Base-by-base conservation (phyloP, 2,329 filamentous ascomycete species). In the Fusarium equiseti region DNA sequence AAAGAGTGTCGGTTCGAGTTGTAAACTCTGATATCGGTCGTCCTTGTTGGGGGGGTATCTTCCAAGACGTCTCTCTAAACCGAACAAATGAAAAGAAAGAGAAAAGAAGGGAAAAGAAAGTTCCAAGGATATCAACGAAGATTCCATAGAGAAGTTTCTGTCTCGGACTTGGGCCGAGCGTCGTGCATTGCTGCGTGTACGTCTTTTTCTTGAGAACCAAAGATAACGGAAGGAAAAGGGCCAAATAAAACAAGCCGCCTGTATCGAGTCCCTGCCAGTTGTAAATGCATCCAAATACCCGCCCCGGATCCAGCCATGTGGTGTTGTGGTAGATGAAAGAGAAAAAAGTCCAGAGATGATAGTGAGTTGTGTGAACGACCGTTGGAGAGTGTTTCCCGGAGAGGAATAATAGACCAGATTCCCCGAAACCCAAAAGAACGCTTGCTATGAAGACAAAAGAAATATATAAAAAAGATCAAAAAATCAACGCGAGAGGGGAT, bases 141-240 rank as follows among this genome's bases (percentile, higher is more conserved):
- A 81, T 83, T 81, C 78, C 77, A 78, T 77, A 79, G 77, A 77
- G 79, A 77, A 77, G 78, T 81, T 82, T 78, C 79, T 80, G 82
- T 83, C 83, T 85, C 83, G 83, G 81, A 77, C 81, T 81, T 72
- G 75, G 43, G 81, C 83, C 84, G 82, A 84, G 81, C 79, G 77
- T 80, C 80, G 82, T 87, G 87, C 87, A 89, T 89, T 88, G 87
- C 87, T 89, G 87, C 87, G 83, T 86, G 77, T 85, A 87, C 83
- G 83, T 88, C 85, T 88, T 87, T 71, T 80, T 84, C 82, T 85
- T 81, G 78, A 78, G 72, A 69, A 73, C 77, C 74, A 72, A 73
- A 76, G 71, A 62, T 70, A 59, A 70, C 59, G 73, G 73, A 73
- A 75, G 72, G 61, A 72, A 79, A 76, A 77, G 75, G 59, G 53